Conservation (phyloP, 2,329 filamentous ascomycete genomes). For the Cladophialophora exuberans region DNA sequence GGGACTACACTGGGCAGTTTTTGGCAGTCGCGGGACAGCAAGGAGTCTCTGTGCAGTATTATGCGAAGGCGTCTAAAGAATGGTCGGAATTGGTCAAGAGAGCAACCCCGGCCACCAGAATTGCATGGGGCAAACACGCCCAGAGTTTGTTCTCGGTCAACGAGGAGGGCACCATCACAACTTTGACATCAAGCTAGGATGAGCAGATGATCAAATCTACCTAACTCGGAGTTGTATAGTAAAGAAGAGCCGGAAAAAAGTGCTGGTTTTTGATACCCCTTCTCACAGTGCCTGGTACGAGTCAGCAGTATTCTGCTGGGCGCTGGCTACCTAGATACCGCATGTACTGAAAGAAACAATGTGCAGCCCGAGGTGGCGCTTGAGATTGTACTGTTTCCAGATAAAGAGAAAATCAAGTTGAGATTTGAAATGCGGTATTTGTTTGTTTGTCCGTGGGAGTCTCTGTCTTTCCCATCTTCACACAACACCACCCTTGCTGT, state of each 20-base stretch:
- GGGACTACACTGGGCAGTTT: constrained; percentile 96
- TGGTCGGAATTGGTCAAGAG: constrained; percentile 87
- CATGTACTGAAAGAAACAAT: no score
- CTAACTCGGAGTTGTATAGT: constrained; percentile 6
- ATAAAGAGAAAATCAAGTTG: no score
- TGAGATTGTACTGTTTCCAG: no score
- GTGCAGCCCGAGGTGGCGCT: no score
- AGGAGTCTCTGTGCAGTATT: constrained; percentile 86
- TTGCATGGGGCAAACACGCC: constrained; percentile 77
- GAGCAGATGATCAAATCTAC: neutral
- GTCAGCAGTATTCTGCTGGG: no score
- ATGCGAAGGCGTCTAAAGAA: constrained; percentile 79
- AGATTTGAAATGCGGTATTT: no score
- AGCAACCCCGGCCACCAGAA: constrained; percentile 70
- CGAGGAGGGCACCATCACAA: constrained; percentile 71
- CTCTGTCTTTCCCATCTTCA: no score
- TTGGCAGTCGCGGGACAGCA: constrained; percentile 78
- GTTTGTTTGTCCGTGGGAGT: no score
- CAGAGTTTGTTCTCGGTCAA: constrained; percentile 76
- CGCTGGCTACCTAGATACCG: no score
- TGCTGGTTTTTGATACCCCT: constrained; percentile 23
- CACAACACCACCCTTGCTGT: no score
- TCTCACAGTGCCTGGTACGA: no score
- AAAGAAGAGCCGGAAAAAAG: constrained; percentile 2
- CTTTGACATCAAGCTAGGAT: constrained; percentile 8